Evolutionary conservation across 768 basidiomycete species (phyloP).

Genomic region (Pisolithus albus): DNA sequence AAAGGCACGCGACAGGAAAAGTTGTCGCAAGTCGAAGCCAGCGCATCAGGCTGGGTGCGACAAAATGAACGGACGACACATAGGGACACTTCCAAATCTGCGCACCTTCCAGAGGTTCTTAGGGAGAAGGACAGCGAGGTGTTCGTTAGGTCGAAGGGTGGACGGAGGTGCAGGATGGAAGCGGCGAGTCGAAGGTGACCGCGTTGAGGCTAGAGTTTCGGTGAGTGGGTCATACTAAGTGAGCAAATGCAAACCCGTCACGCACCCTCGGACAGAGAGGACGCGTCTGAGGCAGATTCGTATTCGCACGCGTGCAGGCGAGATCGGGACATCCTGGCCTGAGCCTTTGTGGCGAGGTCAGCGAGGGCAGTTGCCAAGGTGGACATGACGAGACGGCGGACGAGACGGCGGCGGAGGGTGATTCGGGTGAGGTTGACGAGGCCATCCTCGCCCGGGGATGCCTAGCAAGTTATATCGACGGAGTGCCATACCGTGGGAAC

Average conservation of each 20-base stretch:
- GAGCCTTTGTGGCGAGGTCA: constrained; percentile 24
- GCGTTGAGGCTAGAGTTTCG: constrained; percentile 16
- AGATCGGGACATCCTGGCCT: constrained; percentile 9
- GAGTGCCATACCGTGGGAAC: constrained; percentile 18
- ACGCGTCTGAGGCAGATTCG: constrained; percentile 14
- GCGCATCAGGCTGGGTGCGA: constrained; percentile 47
- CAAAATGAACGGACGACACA: constrained; percentile 13
- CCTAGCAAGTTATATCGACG: constrained; percentile 25
- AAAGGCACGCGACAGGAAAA: constrained; percentile 63
- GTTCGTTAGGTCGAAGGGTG: constrained; percentile 46
- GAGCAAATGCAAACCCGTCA: not conserved
- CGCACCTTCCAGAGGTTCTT: constrained; percentile 69
- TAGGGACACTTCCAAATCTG: constrained; percentile 1
- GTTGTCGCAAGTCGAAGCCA: constrained; percentile 62
- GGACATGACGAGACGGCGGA: constrained; percentile 18
- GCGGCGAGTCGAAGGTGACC: constrained; percentile 12
- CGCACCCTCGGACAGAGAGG: constrained; percentile 13
- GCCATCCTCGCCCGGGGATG: not conserved
- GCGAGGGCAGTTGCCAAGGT: constrained; percentile 18
- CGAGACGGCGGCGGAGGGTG: constrained; percentile 6
- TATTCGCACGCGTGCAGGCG: constrained; percentile 2
- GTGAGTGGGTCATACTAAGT: not conserved
- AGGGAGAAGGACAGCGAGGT: constrained; percentile 69
- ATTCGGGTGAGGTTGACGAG: too few species aligned
- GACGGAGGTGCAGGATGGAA: constrained; percentile 11